phyloP scores from a whole-genome alignment of 768 basidiomycete genomes.

The Neoboletus subvelutipes region DNA sequence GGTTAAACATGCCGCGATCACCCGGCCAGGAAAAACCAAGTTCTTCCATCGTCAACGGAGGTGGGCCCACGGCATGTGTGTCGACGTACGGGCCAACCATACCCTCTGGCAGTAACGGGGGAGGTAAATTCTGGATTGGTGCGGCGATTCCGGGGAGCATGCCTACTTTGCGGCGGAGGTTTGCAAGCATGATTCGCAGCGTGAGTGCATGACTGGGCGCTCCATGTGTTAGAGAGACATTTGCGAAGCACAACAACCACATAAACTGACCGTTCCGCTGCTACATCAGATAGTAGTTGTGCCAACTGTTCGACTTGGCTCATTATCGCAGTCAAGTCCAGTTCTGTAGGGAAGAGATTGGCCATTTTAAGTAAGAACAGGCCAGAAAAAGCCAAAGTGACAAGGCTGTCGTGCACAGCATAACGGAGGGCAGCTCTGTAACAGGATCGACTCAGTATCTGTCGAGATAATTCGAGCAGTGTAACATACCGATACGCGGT shows the following conservation, averaged over 20 bases:
- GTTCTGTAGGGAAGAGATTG: constrained; percentile 82
- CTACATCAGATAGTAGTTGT: constrained; percentile 87
- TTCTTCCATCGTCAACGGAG: constrained; percentile 83
- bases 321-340: constrained; percentile 75
- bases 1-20: constrained; percentile 66
- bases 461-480: not conserved
- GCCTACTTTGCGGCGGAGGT: constrained; percentile 85
- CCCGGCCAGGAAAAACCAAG: constrained; percentile 75
- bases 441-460: not conserved
- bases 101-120: constrained; percentile 55
- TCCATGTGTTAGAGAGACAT: constrained; percentile 12
- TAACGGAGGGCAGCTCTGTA: constrained; percentile 83
- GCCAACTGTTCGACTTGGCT: constrained; percentile 89
- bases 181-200: constrained; percentile 90
- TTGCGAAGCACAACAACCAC: not conserved
- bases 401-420: constrained; percentile 90
- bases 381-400: constrained; percentile 88
- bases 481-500: constrained; percentile 70
- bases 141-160: constrained; percentile 49
- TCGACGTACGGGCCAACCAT: constrained; percentile 55
- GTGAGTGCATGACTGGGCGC: constrained; percentile 78
- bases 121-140: constrained; percentile 50
- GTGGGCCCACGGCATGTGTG: constrained; percentile 48
- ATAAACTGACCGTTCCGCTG: constrained; percentile 73
- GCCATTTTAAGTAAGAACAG: constrained; percentile 94